Conservation (phyloP, 2,329 filamentous ascomycete species). For the Trichoderma sp. region DNA sequence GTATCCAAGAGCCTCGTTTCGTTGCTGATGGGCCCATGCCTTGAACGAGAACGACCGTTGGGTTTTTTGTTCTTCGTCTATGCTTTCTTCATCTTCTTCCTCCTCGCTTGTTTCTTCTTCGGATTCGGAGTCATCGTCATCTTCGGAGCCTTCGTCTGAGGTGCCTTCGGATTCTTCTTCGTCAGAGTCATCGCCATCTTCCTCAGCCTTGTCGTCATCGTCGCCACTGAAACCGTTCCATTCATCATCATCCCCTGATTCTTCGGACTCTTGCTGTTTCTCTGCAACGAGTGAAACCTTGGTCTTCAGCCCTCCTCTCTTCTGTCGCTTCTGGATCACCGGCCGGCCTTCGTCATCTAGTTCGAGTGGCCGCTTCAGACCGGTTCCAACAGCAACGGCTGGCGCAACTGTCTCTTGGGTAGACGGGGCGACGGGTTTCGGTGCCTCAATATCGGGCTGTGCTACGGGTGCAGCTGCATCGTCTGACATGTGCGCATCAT, state of each 20-base stretch:
- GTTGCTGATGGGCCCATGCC: constrained; percentile 83
- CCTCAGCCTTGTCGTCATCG: constrained; percentile 38
- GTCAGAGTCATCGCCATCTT: constrained; percentile 34
- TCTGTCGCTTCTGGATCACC: constrained; percentile 79
- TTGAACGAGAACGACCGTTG: constrained; percentile 73
- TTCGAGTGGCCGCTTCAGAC: constrained; percentile 84
- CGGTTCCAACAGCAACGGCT: constrained; percentile 60
- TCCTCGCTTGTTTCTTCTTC: constrained; percentile 36
- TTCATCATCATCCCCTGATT: constrained; percentile 39
- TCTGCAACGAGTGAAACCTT: constrained; percentile 50
- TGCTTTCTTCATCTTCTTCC: constrained; percentile 25
- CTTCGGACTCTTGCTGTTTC: constrained; percentile 42
- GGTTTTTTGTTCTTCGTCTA: constrained; percentile 31
- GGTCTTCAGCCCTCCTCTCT: constrained; percentile 62
- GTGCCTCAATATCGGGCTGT: constrained; percentile 22
- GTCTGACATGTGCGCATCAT: constrained; percentile 15
- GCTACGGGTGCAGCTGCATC: constrained; percentile 21
- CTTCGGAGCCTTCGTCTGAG: constrained; percentile 31
- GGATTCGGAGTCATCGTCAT: constrained; percentile 34
- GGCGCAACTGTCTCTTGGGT: constrained; percentile 14
- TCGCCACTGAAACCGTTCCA: constrained; percentile 65
- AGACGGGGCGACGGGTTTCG: not conserved
- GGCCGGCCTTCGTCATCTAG: constrained; percentile 77
- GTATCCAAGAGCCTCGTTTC: constrained; percentile 79
- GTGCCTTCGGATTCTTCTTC: constrained; percentile 33